Evolutionary conservation across 106 monocot species (phyloP).

Genomic region (Dendrobium officinale): DNA sequence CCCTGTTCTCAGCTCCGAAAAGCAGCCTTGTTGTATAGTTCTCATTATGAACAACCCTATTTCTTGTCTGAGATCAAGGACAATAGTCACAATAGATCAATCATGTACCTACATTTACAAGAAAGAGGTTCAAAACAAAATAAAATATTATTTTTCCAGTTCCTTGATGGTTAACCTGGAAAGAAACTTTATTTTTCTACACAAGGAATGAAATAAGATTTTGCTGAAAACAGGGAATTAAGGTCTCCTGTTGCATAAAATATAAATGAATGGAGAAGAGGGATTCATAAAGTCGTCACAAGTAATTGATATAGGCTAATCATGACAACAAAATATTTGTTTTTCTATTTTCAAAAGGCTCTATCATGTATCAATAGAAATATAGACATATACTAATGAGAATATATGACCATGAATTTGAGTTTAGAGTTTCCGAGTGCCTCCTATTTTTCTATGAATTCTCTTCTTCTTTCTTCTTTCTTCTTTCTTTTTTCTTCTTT

Average conservation of each 20-base stretch:
- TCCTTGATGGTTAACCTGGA: background rate
- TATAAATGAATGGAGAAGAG: background rate
- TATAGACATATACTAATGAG: background rate
- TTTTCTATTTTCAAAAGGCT: background rate
- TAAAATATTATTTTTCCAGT: background rate
- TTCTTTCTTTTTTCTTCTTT: background rate
- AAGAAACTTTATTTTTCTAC: background rate
- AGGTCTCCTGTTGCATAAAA: background rate
- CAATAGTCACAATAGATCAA: background rate
- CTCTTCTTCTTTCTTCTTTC: background rate
- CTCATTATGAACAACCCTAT: background rate
- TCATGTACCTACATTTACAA: background rate
- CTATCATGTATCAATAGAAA: background rate
- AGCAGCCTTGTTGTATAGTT: background rate
- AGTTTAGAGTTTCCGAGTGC: background rate
- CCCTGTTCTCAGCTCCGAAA: background rate
- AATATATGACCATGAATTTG: background rate
- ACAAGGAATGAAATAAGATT: background rate
- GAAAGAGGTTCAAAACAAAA: background rate
- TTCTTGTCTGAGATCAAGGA: background rate
- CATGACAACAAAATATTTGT: background rate
- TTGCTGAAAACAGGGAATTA: background rate
- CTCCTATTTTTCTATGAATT: background rate
- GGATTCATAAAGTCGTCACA: background rate
- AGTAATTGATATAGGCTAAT: background rate